These are phyloP conservation scores for Apocynum venetum DNA, from an alignment of 257 asterid species.

Conservation along the genomic window DNA sequence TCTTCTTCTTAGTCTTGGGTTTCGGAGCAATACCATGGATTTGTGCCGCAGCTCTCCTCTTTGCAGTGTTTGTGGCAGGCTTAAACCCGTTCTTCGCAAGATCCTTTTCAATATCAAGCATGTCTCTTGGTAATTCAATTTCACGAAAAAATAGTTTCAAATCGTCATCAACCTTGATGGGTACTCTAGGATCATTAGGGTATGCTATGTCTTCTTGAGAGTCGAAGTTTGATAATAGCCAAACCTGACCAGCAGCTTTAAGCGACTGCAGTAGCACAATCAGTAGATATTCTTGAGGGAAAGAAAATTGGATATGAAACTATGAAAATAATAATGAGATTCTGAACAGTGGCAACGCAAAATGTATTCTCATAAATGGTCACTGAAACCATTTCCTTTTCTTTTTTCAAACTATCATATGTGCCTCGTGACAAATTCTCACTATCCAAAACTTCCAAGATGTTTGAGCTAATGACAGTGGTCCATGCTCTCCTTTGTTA, in stretches of 20 bases:
- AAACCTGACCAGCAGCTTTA: constrained; percentile 15
- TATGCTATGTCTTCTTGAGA: constrained; percentile 15
- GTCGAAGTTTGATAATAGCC: constrained; percentile 12
- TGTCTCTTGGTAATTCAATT: constrained; percentile 49
- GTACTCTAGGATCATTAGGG: constrained; percentile 15
- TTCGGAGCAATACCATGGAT: constrained; percentile 1
- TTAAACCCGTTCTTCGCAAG: constrained; percentile 72
- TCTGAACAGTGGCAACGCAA: neutral
- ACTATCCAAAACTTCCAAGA: neutral
- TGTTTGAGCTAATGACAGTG: neutral
- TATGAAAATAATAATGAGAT: neutral
- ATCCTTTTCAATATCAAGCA: constrained; percentile 84
- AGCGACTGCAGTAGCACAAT: constrained; percentile 1
- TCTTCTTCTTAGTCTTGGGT: constrained; percentile 15
- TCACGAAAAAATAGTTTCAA: constrained; percentile 32
- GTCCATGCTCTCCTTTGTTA: neutral
- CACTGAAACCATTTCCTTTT: too few species aligned
- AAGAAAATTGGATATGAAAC: neutral
- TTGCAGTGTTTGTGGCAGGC: constrained; percentile 54
- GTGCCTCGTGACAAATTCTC: neutral
- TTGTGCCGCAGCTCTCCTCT: constrained; percentile 14
- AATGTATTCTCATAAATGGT: neutral
- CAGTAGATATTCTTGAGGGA: neutral
- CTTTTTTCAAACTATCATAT: neutral
- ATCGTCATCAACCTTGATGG: constrained; percentile 7